These are phyloP conservation scores for Oryza nivara DNA, from an alignment of 176 grass and related monocot species.

Conservation along the genomic window DNA sequence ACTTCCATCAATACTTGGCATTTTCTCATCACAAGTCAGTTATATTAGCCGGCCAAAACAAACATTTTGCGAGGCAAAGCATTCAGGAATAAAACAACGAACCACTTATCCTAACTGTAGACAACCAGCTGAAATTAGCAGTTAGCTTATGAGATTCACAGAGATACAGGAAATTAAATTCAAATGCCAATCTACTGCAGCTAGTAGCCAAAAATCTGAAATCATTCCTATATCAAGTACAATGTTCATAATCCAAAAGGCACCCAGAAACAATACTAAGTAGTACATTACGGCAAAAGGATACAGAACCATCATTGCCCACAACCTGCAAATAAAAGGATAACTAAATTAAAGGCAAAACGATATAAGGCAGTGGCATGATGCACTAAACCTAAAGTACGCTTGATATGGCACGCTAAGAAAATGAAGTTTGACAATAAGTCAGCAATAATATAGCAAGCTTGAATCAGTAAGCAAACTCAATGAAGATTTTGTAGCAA, in stretches of 20 bases:
- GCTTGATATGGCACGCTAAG: neutral
- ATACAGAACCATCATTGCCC: constrained; percentile 92
- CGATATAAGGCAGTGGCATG: constrained; percentile 1
- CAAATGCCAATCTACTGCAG: neutral
- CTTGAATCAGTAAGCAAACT: neutral
- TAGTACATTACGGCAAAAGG: constrained; percentile 30
- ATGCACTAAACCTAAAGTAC: neutral
- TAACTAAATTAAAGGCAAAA: constrained; percentile 25
- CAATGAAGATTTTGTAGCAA: neutral
- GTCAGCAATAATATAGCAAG: neutral
- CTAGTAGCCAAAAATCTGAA: neutral
- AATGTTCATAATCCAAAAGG: neutral
- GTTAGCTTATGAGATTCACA: neutral
- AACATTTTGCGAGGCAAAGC: neutral
- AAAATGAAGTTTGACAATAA: neutral
- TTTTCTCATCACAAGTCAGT: neutral
- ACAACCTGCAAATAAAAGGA: constrained; percentile 67
- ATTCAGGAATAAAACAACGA: neutral
- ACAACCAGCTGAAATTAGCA: neutral
- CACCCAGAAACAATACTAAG: neutral
- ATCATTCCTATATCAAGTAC: neutral
- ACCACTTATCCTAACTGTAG: neutral
- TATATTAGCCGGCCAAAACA: neutral
- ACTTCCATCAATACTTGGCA: neutral
- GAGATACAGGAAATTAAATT: neutral